Conservation (phyloP, 441 rosid genomes). For the Geranium incanum region DNA sequence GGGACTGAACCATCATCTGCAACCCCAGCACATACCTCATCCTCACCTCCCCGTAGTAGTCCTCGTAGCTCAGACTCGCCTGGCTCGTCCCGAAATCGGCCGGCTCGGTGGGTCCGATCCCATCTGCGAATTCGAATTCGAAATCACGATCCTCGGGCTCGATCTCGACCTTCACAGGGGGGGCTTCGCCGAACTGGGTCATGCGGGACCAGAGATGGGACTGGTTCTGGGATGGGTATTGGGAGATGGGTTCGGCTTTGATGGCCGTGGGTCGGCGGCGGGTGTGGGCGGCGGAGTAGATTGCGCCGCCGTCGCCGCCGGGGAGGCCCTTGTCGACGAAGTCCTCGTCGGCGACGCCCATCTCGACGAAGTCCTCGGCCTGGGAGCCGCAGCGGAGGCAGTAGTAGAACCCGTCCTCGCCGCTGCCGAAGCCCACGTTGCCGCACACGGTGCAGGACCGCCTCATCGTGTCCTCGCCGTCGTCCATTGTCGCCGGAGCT, state of each 20-base stretch:
- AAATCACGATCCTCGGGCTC: background rate
- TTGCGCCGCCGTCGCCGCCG: slow-evolving; percentile 22
- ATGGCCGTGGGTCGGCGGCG: slow-evolving; percentile 22
- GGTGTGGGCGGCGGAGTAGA: slow-evolving; percentile 32
- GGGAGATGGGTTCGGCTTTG: slow-evolving; percentile 15
- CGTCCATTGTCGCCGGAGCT: slow-evolving; percentile 11
- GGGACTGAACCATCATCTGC: background rate
- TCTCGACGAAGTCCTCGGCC: slow-evolving; percentile 40
- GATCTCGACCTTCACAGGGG: slow-evolving; percentile 8
- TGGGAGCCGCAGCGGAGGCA: slow-evolving; percentile 37
- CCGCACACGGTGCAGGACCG: slow-evolving; percentile 38
- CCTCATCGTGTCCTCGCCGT: slow-evolving; percentile 14
- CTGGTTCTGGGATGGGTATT: background rate
- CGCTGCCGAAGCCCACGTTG: slow-evolving; percentile 31
- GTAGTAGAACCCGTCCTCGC: slow-evolving; percentile 39
- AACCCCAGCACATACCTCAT: background rate
- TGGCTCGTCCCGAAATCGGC: background rate
- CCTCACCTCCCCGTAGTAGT: background rate
- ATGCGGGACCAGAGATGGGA: slow-evolving; percentile 10
- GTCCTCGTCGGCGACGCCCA: slow-evolving; percentile 52
- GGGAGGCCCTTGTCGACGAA: slow-evolving; percentile 32
- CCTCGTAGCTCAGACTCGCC: background rate
- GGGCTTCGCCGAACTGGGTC: background rate
- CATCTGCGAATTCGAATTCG: background rate
- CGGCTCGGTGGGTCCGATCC: background rate